phyloP scores from a whole-genome alignment of 106 monocot species.

The Narthecium ossifragum region DNA sequence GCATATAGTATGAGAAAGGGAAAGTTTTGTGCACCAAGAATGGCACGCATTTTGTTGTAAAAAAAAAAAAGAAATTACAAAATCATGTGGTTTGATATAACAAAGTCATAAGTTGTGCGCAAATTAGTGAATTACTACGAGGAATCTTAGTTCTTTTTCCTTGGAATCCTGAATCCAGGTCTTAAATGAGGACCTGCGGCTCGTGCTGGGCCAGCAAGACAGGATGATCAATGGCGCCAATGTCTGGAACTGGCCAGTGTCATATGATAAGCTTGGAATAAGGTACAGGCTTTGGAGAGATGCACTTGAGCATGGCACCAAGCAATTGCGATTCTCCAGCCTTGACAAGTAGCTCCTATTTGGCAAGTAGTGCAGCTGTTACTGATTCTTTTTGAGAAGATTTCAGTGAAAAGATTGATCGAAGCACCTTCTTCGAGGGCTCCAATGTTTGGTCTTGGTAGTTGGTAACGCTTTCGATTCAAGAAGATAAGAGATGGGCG shows the following conservation, averaged over 20 bases:
- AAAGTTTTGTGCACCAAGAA: too few relatives aligned
- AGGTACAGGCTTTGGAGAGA: conserved; percentile 90
- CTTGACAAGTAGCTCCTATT: conserved; percentile 19
- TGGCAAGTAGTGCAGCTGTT: not conserved
- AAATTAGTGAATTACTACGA: too few relatives aligned
- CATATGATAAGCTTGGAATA: conserved; percentile 87
- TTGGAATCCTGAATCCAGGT: conserved; percentile 39
- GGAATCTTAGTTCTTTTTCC: too few relatives aligned
- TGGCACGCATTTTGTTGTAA: too few relatives aligned
- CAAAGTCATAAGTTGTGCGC: too few relatives aligned
- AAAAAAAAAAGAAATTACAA: too few relatives aligned
- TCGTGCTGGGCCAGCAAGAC: conserved; percentile 88
- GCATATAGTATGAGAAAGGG: too few relatives aligned
- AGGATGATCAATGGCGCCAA: conserved; percentile 91
- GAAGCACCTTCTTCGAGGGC: too few relatives aligned
- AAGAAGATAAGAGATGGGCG: too few relatives aligned
- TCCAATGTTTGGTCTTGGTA: too few relatives aligned
- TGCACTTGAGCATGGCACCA: conserved; percentile 49
- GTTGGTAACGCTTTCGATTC: too few relatives aligned
- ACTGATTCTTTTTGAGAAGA: not conserved
- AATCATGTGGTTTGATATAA: too few relatives aligned
- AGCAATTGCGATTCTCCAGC: conserved; percentile 57
- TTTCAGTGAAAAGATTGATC: not conserved
- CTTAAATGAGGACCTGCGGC: conserved; percentile 85
- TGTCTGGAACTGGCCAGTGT: conserved; percentile 88